phyloP scores from a whole-genome alignment of 192 early-diverging fungal genomes.

The Mortierella claussenii region DNA sequence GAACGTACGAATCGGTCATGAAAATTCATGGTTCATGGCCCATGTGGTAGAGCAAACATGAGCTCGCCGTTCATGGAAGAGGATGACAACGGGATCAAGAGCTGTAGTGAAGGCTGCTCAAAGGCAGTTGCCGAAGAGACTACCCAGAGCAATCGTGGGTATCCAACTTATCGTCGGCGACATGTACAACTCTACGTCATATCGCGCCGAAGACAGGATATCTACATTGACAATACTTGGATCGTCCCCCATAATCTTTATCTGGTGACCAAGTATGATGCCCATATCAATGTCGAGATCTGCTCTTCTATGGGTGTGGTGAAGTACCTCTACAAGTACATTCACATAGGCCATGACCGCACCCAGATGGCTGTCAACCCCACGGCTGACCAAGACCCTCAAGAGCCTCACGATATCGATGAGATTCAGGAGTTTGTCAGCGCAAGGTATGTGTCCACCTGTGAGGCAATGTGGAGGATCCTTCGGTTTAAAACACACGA shows the following conservation, averaged over 20 bases:
- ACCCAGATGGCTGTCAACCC: background rate
- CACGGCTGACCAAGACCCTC: background rate
- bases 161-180: conserved; percentile 28
- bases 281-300: conserved; percentile 51
- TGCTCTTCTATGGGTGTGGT: conserved; percentile 29
- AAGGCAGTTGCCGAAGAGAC: conserved; percentile 3
- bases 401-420: conserved; percentile 3
- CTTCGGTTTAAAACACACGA: conserved; percentile 37
- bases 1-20: conserved; percentile 21
- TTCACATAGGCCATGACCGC: conserved; percentile 51
- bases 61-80: conserved; percentile 35
- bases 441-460: conserved; percentile 31
- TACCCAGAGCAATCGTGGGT: conserved; percentile 21
- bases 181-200: conserved; percentile 7
- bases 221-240: conserved; percentile 41
- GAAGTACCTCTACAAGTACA: conserved; percentile 57
- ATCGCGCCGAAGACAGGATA: background rate
- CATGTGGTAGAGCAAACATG: conserved; percentile 13
- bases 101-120: conserved; percentile 48
- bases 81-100: background rate
- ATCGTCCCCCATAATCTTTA: conserved; percentile 47
- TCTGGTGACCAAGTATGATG: conserved; percentile 48
- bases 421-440: conserved; percentile 3
- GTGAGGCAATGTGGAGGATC: conserved; percentile 45
- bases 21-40: conserved; percentile 48